Conservation (phyloP, 805 yeast species). For the Pichia heedii region DNA sequence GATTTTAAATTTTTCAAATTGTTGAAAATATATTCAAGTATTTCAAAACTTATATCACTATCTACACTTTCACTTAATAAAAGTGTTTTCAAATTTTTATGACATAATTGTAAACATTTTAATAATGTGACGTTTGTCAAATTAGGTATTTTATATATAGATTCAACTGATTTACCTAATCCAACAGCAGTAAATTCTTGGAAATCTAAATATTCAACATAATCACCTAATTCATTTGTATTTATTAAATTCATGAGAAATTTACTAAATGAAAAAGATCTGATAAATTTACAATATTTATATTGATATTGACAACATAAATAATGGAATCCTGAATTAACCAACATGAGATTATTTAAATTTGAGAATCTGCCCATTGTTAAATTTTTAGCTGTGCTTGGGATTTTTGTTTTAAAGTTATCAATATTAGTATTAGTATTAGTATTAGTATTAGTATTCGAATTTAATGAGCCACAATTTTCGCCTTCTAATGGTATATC, state of each 20-base stretch:
- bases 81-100: constrained; percentile 68
- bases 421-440: not conserved
- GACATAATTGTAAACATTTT: constrained; percentile 43
- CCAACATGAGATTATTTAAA: constrained; percentile 28
- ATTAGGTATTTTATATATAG: constrained; percentile 89
- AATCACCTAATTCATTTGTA: constrained; percentile 42
- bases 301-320: constrained; percentile 51
- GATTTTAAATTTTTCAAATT: constrained; percentile 48
- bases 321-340: constrained; percentile 50
- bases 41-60: constrained; percentile 60
- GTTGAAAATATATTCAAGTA: constrained; percentile 48
- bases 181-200: constrained; percentile 86
- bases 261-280: constrained; percentile 72
- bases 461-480: no score
- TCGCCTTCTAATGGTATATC: not conserved
- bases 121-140: constrained; percentile 67
- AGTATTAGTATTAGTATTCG: not conserved
- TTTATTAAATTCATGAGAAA: constrained; percentile 48
- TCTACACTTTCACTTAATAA: constrained; percentile 80
- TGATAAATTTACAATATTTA: constrained; percentile 62
- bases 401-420: not conserved
- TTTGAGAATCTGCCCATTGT: constrained; percentile 21
- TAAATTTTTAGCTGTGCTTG: constrained; percentile 15
- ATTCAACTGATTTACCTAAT: constrained; percentile 76
- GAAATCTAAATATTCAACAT: constrained; percentile 73